Conservation (phyloP, 768 basidiomycete species). For the Mycena vitilis region DNA sequence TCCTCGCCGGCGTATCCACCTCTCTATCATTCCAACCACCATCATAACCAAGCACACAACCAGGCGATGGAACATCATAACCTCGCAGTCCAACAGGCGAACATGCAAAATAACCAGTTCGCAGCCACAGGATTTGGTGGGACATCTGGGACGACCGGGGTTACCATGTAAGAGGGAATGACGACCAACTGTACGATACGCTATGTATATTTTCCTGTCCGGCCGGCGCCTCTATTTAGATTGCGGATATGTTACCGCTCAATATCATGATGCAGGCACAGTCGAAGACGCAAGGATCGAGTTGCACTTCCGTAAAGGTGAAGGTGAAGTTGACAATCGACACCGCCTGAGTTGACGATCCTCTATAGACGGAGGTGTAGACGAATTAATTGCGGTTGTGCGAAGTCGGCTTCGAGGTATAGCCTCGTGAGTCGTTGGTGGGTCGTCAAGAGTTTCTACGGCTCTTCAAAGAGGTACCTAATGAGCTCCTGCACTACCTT, state of each 20-base stretch:
- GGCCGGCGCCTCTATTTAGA: too few species aligned
- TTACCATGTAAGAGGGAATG: not conserved
- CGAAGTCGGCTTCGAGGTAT: too few species aligned
- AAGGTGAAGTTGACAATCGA: too few species aligned
- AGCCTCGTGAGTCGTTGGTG: too few species aligned
- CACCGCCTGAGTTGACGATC: too few species aligned
- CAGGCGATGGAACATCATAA: constrained; percentile 11
- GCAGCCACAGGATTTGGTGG: constrained; percentile 5
- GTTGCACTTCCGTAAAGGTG: too few species aligned
- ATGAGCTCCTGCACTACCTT: constrained; percentile 74
- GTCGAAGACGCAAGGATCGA: too few species aligned
- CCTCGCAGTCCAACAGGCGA: not conserved
- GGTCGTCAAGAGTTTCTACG: not conserved
- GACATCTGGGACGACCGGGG: constrained; percentile 8
- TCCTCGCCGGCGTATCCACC: constrained; percentile 9
- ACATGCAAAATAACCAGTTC: constrained; percentile 17
- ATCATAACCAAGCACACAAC: constrained; percentile 4
- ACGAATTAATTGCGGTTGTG: too few species aligned
- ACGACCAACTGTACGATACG: not conserved
- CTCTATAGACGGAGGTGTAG: too few species aligned
- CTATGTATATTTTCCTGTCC: too few species aligned
- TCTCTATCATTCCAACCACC: not conserved
- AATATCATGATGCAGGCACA: too few species aligned
- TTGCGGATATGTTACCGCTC: too few species aligned
- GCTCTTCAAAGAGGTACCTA: constrained; percentile 62